Base-by-base conservation (phyloP, 495 filamentous ascomycete species). In the Chaetomium fimeti region DNA sequence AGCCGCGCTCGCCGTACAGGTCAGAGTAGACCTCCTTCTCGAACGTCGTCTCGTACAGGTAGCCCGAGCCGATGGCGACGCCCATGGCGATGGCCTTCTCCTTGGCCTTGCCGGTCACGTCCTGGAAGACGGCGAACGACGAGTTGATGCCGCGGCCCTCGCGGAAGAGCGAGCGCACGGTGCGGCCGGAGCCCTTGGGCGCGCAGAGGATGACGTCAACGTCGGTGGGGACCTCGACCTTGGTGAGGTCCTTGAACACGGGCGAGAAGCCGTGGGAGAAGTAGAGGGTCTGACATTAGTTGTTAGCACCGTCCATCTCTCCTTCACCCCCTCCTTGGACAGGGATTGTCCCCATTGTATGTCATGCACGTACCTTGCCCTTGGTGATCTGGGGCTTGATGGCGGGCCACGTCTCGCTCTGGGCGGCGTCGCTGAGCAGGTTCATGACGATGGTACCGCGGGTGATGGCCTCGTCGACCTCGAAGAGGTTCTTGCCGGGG, bases 221-320 rank as follows among this genome's bases (percentile, higher is more conserved):
- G 80, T 97, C 90, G 60, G 76, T 84, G 77, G 94, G 94, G 67
- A 97, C 90, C 57, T 98, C 93, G 77, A 98, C 94, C 82, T 97
- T 96, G 87, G 94, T 98, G 71, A 94, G 87, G 78, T 96, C 89
- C 84, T 97, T 97, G 91, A 98, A 98, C 79, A 98, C 93, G 74
- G 94, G 94, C 66, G 94, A 98, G 90, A 98, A 98, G 77, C 94
- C 94, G 86, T 98, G 94, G 60, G 94, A 97, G 88, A 98, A 98
- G 88, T 98, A 98, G 72, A 98, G 89, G 53, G 94, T 98, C 92
- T 91, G 61, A 28, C 22, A 51, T 29, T n/a, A 2, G 15, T 8
- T 38, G 65, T 67, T 51, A 67, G 65, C 38, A 56, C 42, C 13
- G 45, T n/a, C 22, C n/a, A 62, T 43, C 24, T 52, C 49, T 7